phyloP scores from a whole-genome alignment of 352 stramenopile genomes.

The Thraustochytrium striatum region DNA sequence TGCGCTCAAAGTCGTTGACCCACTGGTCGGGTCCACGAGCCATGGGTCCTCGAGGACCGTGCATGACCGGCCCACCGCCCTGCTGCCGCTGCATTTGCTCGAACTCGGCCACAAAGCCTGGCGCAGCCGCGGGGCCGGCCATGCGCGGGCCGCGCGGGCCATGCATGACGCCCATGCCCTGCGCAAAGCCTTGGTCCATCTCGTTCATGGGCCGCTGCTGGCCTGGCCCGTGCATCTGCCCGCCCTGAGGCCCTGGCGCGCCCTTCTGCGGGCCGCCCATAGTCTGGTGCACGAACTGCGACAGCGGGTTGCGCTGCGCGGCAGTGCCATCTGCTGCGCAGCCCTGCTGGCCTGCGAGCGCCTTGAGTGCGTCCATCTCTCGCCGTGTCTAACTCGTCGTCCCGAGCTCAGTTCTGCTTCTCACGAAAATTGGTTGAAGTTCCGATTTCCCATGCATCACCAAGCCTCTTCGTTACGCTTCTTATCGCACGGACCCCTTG shows the following conservation, averaged over 20 bases:
- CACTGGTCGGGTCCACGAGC: conserved; percentile 22
- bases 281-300: conserved; percentile 43
- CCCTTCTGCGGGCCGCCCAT: conserved; percentile 28
- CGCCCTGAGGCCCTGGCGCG: background rate
- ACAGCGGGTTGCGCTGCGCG: conserved; percentile 39
- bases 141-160: conserved; percentile 28
- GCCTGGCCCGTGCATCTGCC: conserved; percentile 17
- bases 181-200: conserved; percentile 37
- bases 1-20: conserved; percentile 47
- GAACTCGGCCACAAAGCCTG: conserved; percentile 28
- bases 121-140: conserved; percentile 14
- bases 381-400: no score
- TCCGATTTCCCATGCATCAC: no score
- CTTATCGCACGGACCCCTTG: no score
- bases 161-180: conserved; percentile 30
- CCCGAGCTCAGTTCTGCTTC: no score
- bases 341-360: conserved; percentile 41
- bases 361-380: conserved; percentile 49
- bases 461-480: no score
- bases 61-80: conserved; percentile 19
- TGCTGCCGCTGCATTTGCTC: conserved; percentile 9
- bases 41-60: conserved; percentile 15
- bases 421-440: no score
- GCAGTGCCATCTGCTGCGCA: conserved; percentile 44
- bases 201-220: conserved; percentile 23